Evolutionary conservation across 2,329 filamentous ascomycete species (phyloP), one percentile per base, ranked within the genome.

Genomic region (Aspergillus pseudonomiae): DNA sequence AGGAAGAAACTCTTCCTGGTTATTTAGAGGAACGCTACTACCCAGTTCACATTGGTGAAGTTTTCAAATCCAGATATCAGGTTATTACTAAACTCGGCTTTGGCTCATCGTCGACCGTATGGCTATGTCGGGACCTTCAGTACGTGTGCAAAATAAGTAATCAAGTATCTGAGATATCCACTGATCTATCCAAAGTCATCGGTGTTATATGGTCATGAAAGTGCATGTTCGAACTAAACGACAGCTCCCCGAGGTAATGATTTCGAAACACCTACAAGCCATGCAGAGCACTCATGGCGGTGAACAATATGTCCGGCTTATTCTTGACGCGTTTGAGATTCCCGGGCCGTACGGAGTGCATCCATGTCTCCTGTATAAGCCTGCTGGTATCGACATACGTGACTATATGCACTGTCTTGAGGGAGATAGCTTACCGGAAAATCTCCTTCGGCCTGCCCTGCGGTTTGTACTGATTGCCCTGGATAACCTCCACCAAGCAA

Each of bases 381-480:
- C 69, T 54, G 58, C 69, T 26, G 62, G 72, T 26, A 59, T 67
- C 19, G 63, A 64, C 28, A 65, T 67, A 24, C 39, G 61, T n/a
- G 61, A 75, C 56, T 70, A 71, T 57, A 67, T 70, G 6, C 64
- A 68, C 30, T 59, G 59, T 28, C 65, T 72, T 16, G 67, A 70
- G 21, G 68, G 64, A 16, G 67, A 70, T 50, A 62, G 55, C 32
- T 65, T 76, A 10, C 61, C 64, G 1, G 70, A 70, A 50, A 61
- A 59, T 6, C 60, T 74, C 6, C 60, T 76, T 41, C 71, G 73
- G 46, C 66, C 65, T 43, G 65, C 58, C 34, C 95, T 97, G 75
- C 90, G 90, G 75, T 92, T 96, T 79, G 89, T 97, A 34, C 86
- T 97, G 24, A 88, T 89, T 69, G 93, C 93, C 32, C 92, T 97